Evolutionary conservation across 2,329 filamentous ascomycete species (phyloP).

Genomic region (Pseudocercospora macadamiae): DNA sequence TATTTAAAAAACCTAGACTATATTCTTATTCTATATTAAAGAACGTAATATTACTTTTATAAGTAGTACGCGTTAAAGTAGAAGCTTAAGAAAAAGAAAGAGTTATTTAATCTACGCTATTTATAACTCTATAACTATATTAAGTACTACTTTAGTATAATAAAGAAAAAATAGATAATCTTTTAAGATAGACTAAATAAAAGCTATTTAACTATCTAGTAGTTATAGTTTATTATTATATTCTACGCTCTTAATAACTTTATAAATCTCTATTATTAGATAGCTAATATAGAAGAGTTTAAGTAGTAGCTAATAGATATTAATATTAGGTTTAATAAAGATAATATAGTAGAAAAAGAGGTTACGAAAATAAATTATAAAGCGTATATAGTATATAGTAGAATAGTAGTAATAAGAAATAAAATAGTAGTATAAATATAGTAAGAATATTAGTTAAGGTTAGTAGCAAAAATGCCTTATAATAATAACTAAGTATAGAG

Average conservation of each 20-base stretch:
- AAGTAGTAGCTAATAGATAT: background rate
- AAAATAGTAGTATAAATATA: background rate
- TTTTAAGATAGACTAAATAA: background rate
- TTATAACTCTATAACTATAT: slow-evolving; percentile 4
- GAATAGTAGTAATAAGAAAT: background rate
- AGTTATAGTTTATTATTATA: background rate
- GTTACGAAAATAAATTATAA: background rate
- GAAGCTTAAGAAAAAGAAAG: slow-evolving; percentile 9
- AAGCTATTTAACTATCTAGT: background rate
- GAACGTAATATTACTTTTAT: background rate
- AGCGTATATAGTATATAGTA: background rate
- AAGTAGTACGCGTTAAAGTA: background rate
- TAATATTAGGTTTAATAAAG: background rate
- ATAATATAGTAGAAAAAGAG: background rate
- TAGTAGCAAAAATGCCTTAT: background rate
- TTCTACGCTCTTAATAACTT: background rate
- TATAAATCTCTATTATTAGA: background rate
- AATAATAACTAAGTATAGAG: background rate
- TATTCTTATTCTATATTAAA: slow-evolving; percentile 1
- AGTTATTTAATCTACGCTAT: slow-evolving; percentile 12
- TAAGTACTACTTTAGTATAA: slow-evolving; percentile 5
- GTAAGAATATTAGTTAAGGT: background rate
- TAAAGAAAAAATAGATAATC: background rate
- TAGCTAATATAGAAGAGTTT: background rate
- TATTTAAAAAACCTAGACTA: slow-evolving; percentile 4